These are phyloP conservation scores for barrel medic (Medicago truncatula) DNA, from an alignment of 306 rosid species.

Conservation along the genomic window DNA sequence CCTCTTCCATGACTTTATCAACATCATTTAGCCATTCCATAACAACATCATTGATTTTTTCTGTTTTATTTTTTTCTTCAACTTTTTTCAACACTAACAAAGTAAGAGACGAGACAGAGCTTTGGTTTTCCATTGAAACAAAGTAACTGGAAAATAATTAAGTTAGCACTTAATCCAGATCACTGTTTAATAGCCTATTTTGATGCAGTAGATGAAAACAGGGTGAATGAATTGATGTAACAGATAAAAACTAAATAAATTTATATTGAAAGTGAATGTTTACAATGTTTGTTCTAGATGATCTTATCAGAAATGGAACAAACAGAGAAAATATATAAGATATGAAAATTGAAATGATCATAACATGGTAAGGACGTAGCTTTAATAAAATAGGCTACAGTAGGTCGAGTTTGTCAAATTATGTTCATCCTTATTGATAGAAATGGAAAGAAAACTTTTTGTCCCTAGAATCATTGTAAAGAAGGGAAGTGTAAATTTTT, in stretches of 20 bases:
- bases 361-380: too few relatives aligned
- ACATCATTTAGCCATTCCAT: background rate
- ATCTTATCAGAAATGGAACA: too few relatives aligned
- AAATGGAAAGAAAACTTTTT: too few relatives aligned
- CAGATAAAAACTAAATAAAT: too few relatives aligned
- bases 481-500: too few relatives aligned
- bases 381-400: too few relatives aligned
- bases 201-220: background rate
- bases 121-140: background rate
- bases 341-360: too few relatives aligned
- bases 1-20: slow-evolving; percentile 11
- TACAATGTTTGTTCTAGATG: background rate
- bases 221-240: background rate
- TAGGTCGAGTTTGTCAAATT: too few relatives aligned
- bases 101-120: background rate
- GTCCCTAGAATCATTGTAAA: too few relatives aligned
- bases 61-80: background rate
- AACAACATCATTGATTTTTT: slow-evolving; percentile 2
- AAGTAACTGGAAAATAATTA: slow-evolving; percentile 1
- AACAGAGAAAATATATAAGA: too few relatives aligned
- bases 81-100: background rate
- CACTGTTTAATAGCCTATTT: background rate
- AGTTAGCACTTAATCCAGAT: background rate
- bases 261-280: background rate
- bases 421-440: too few relatives aligned